Conservation (phyloP, 2,329 filamentous ascomycete genomes). For the Exophiala sp. region DNA sequence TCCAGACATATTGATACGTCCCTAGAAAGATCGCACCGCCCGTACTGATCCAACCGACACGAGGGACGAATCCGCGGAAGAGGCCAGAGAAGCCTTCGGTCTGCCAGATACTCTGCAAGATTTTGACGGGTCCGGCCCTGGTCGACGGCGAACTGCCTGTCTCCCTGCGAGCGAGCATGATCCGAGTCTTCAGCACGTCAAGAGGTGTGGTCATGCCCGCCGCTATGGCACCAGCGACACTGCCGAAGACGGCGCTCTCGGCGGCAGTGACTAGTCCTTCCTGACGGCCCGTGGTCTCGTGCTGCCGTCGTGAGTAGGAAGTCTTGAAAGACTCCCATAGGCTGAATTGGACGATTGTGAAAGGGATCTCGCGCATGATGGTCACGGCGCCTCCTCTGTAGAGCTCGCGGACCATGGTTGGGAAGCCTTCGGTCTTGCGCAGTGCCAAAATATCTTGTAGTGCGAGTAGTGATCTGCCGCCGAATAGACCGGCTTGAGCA, state of each 20-base stretch:
- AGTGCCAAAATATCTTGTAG: conserved; percentile 66
- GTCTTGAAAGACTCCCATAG: conserved; percentile 91
- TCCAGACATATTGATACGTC: conserved; percentile 67
- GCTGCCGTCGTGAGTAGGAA: conserved; percentile 45
- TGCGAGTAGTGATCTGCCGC: conserved; percentile 64
- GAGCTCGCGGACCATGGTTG: conserved; percentile 69
- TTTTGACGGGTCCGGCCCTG: conserved; percentile 36
- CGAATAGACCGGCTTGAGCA: conserved; percentile 81
- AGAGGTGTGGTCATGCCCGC: conserved; percentile 87
- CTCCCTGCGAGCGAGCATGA: conserved; percentile 80
- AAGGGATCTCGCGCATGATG: conserved; percentile 91
- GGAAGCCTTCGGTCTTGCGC: conserved; percentile 29
- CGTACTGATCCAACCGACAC: conserved; percentile 90
- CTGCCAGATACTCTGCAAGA: conserved; percentile 62
- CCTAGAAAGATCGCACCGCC: conserved; percentile 93
- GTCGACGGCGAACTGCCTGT: conserved; percentile 41
- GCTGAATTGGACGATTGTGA: conserved; percentile 95
- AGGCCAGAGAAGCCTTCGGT: conserved; percentile 46
- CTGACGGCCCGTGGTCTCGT: conserved; percentile 47
- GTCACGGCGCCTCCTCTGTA: conserved; percentile 93
- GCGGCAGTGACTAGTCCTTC: conserved; percentile 59
- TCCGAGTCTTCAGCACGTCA: conserved; percentile 92
- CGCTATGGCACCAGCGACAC: conserved; percentile 76
- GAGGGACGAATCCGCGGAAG: conserved; percentile 62
- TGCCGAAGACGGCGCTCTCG: conserved; percentile 83